phyloP scores from a whole-genome alignment of 148 eudicot species.

The Camellia japonica region DNA sequence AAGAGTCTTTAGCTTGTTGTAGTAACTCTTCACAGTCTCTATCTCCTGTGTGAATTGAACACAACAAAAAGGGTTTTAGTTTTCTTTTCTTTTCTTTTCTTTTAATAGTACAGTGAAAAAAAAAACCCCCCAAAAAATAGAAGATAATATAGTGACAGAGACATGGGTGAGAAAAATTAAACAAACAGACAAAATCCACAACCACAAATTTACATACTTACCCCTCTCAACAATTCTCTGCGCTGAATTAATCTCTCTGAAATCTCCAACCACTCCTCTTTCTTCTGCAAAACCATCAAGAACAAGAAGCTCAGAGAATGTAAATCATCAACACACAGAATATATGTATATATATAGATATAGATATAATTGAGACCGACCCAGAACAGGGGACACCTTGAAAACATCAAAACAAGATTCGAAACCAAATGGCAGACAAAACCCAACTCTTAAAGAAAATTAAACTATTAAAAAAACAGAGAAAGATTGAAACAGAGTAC shows the following conservation, averaged over 20 bases:
- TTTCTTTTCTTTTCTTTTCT: neutral
- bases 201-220: slow-evolving; percentile 11
- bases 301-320: neutral
- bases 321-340: neutral
- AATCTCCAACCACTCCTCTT: slow-evolving; percentile 23
- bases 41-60: slow-evolving; percentile 22
- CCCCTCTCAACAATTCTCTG: slow-evolving; percentile 23
- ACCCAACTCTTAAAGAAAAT: slow-evolving; percentile 10
- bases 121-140: neutral
- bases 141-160: slow-evolving; percentile 18
- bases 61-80: neutral
- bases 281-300: slow-evolving; percentile 24
- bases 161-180: neutral
- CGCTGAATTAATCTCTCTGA: slow-evolving; percentile 15
- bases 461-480: neutral
- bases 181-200: slow-evolving; percentile 1
- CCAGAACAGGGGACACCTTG: neutral
- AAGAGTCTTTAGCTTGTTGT: slow-evolving; percentile 8
- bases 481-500: neutral
- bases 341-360: neutral
- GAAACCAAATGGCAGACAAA: neutral
- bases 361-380: neutral
- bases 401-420: neutral
- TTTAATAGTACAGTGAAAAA: neutral
- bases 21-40: slow-evolving; percentile 22